Percentiles rank a stretch among this genome's conserved stretches.
phyloP scores from a whole-genome alignment of 2,329 filamentous ascomycete genomes.

The Ophiosphaerella herpotricha region DNA sequence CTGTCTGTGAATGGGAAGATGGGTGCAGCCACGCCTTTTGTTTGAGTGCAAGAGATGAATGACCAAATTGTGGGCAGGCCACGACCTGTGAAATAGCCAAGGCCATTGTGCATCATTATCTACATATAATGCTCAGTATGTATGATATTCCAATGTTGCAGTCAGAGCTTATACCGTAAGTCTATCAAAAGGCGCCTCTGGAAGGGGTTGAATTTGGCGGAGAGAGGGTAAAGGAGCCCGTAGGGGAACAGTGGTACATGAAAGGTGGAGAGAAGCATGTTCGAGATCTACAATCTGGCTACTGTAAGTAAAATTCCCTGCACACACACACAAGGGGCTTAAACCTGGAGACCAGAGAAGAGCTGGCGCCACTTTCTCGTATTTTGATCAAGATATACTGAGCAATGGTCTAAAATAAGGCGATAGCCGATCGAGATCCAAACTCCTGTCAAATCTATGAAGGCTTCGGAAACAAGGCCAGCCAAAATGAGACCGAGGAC shows the following conservation, averaged over 20 bases:
- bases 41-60: constrained; percentile 38
- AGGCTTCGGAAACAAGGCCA: constrained; percentile 50
- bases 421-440: constrained; percentile 53
- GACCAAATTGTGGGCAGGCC: constrained; percentile 53
- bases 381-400: constrained; percentile 45
- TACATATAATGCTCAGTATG: neutral
- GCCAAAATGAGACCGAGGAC: constrained; percentile 51
- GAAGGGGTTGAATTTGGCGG: constrained; percentile 37
- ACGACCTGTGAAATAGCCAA: constrained; percentile 51
- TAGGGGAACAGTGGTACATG: constrained; percentile 49
- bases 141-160: neutral
- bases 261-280: constrained; percentile 51
- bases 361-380: constrained; percentile 49
- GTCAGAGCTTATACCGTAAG: constrained; percentile 35
- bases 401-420: constrained; percentile 50
- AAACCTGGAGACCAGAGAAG: constrained; percentile 44
- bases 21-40: constrained; percentile 17
- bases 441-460: constrained; percentile 49
- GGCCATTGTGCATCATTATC: constrained; percentile 51
- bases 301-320: neutral
- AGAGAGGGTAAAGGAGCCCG: constrained; percentile 47
- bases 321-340: neutral
- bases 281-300: constrained; percentile 50
- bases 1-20: constrained; percentile 43
- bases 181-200: constrained; percentile 49